Evolutionary conservation across 192 early-diverging fungal species (phyloP).

Genomic region (Coemansia sp.): DNA sequence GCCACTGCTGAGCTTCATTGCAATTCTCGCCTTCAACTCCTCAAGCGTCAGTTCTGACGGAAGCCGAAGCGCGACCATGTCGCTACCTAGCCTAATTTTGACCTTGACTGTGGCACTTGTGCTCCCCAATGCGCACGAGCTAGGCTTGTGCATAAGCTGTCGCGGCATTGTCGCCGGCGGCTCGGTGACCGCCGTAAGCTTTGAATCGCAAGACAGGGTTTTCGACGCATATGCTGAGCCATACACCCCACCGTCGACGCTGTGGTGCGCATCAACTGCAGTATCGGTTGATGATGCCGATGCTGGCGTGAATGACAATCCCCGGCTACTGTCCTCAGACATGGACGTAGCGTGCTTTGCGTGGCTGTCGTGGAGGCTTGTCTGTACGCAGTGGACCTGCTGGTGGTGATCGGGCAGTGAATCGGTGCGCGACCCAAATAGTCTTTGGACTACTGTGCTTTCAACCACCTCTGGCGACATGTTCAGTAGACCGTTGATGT

Average conservation of each 20-base stretch:
- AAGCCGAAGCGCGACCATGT: slow-evolving; percentile 73
- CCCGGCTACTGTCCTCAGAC: slow-evolving; percentile 33
- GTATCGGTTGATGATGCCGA: slow-evolving; percentile 45
- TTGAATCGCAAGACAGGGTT: slow-evolving; percentile 53
- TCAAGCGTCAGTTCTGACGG: slow-evolving; percentile 58
- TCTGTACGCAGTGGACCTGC: slow-evolving; percentile 8
- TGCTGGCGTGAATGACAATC: slow-evolving; percentile 29
- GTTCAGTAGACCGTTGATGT: slow-evolving; percentile 62
- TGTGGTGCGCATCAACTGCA: slow-evolving; percentile 23
- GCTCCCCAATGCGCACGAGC: slow-evolving; percentile 27
- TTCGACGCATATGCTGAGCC: slow-evolving; percentile 14
- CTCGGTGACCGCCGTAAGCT: slow-evolving; percentile 7
- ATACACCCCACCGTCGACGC: slow-evolving; percentile 11
- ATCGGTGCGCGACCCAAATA: slow-evolving; percentile 46
- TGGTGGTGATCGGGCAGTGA: slow-evolving; percentile 2
- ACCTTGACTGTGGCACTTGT: slow-evolving; percentile 59
- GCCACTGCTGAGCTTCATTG: slow-evolving; percentile 55
- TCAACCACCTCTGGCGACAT: slow-evolving; percentile 61
- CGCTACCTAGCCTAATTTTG: slow-evolving; percentile 68
- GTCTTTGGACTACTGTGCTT: slow-evolving; percentile 34
- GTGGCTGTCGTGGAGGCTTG: slow-evolving; percentile 2
- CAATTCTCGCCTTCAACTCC: slow-evolving; percentile 61
- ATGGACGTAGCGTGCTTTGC: slow-evolving; percentile 32
- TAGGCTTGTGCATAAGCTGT: slow-evolving; percentile 42
- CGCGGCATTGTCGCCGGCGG: background rate